Evolutionary conservation across 805 yeast species (phyloP).

Genomic region (Monosporozyma servazzii): DNA sequence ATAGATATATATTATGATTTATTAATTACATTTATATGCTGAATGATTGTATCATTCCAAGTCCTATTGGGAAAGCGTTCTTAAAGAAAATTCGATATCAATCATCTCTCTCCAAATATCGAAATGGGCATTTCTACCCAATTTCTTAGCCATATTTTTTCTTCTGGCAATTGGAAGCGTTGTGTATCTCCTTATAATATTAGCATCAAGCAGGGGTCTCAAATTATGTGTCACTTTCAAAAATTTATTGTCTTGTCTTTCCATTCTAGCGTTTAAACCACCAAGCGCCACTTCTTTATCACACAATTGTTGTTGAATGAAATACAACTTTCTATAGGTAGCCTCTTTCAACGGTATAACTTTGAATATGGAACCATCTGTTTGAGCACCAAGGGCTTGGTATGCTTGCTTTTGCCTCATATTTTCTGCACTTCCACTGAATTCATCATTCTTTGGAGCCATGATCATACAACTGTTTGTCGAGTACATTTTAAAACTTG

Average conservation of each 20-base stretch:
- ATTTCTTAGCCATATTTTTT: conserved; percentile 43
- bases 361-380: conserved; percentile 71
- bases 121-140: conserved; percentile 46
- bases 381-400: conserved; percentile 61
- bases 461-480: conserved; percentile 46
- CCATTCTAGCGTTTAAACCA: conserved; percentile 75
- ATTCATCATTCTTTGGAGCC: conserved; percentile 32
- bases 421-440: conserved; percentile 6
- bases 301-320: conserved; percentile 76
- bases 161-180: conserved; percentile 50
- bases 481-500: conserved; percentile 63
- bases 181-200: conserved; percentile 45
- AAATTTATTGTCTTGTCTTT: conserved; percentile 37
- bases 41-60: not conserved
- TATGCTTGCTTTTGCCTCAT: conserved; percentile 25
- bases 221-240: conserved; percentile 32
- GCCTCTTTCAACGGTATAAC: conserved; percentile 69
- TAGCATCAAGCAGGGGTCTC: conserved; percentile 60
- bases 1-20: not conserved
- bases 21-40: not conserved
- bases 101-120: conserved; percentile 64
- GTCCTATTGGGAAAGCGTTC: conserved; percentile 11
- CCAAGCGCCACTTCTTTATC: conserved; percentile 67
- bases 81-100: conserved; percentile 40
- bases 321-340: conserved; percentile 69